Base-by-base conservation (phyloP, 2,329 filamentous ascomycete species). In the Mycosphaerella sp. region DNA sequence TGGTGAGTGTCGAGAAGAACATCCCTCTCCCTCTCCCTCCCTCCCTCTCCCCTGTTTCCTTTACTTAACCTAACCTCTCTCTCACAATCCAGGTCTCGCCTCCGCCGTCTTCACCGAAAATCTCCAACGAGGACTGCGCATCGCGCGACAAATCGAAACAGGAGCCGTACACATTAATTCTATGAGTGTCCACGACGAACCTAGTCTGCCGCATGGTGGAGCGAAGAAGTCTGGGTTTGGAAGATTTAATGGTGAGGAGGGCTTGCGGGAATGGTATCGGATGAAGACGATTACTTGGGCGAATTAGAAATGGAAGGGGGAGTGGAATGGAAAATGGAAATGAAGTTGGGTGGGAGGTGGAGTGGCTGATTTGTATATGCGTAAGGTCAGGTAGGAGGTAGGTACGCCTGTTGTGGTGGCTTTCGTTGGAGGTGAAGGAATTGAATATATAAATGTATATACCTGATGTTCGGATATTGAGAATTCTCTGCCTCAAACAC, bases 21-120 rank as follows among this genome's bases (percentile, higher is more conserved):
- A 17, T 17, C 14, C 14, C 14, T 17, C 14, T 17, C 14, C 14
- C 14, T 17, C 14, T 17, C 1, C 14, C 1, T 17, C 14, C 1
- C 14, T 17, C 14, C 4, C 26, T 17, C 14, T 1, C 26, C 26
- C 26, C 26, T 26, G 4, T 26, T 26, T 26, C 26, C 14, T 17
- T 17, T 17, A 17, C 14, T 1, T 17, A 17, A 17, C 14, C 14
- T 17, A 17, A 17, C 14, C 14, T 17, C 14, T 17, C 14, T 17
- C 14, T 6, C 26, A 6, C 26, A 1, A 26, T 26, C 6, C 2
- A 26, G 26, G 26, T 2, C 76, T 93, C 8, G 75, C 78, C 1
- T 78, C 81, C 3, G 79, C 86, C 0, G 80, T 93, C 1, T 93
- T 89, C 68, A 89, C 86, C 0, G 74, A 79, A 60, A 82, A 90